A percentile compares a stretch with the other conserved stretches of the same genome.
Evolutionary conservation across 768 basidiomycete genomes (phyloP).

Genomic region (Hirschioporus abietinus): DNA sequence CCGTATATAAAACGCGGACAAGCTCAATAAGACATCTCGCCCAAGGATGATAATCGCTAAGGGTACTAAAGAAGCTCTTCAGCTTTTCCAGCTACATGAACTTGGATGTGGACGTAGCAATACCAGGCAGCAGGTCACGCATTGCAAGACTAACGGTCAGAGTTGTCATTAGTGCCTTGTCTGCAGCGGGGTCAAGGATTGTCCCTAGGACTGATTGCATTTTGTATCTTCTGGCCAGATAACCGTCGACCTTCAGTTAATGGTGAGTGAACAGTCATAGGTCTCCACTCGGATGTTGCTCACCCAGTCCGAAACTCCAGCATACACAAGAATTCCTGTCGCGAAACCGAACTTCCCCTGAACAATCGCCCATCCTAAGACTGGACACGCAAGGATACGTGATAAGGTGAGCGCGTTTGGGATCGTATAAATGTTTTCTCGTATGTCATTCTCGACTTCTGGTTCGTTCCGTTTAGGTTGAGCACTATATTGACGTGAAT

Average conservation of each 20-base stretch:
- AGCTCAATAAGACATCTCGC: slow-evolving; percentile 77
- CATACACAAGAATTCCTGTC: slow-evolving; percentile 79
- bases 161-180: slow-evolving; percentile 94
- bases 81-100: neutral
- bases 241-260: slow-evolving; percentile 76
- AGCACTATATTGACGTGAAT: neutral
- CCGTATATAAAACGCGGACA: slow-evolving; percentile 90
- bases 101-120: slow-evolving; percentile 22
- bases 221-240: slow-evolving; percentile 76
- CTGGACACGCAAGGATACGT: slow-evolving; percentile 83
- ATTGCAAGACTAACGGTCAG: slow-evolving; percentile 80
- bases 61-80: slow-evolving; percentile 50
- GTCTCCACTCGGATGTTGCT: slow-evolving; percentile 23
- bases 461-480: neutral
- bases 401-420: slow-evolving; percentile 89
- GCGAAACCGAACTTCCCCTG: slow-evolving; percentile 76
- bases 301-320: slow-evolving; percentile 90
- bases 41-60: slow-evolving; percentile 84
- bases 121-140: slow-evolving; percentile 80
- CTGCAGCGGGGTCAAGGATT: slow-evolving; percentile 94
- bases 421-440: slow-evolving; percentile 91
- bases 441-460: slow-evolving; percentile 20
- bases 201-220: slow-evolving; percentile 92
- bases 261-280: slow-evolving; percentile 8
- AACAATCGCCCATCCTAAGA: slow-evolving; percentile 87